Evolutionary conservation across 371 early-diverging fungal genomes (phyloP).

Genomic region (Funneliformis caledonium): DNA sequence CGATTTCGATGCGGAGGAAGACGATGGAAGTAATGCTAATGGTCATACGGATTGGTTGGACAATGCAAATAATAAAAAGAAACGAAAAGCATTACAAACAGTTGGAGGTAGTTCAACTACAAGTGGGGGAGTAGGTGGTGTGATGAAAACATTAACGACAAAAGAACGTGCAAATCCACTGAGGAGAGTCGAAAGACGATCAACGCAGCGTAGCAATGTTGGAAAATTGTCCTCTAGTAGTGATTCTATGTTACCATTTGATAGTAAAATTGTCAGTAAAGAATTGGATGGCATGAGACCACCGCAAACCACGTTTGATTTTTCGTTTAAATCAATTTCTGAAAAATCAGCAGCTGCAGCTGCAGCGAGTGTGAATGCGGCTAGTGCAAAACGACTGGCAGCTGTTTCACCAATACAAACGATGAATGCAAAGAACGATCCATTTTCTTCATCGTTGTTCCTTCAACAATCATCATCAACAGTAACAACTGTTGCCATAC

Average conservation of each 20-base stretch:
- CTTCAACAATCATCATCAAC: neutral
- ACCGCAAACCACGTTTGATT: conserved; percentile 37
- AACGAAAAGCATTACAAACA: conserved; percentile 38
- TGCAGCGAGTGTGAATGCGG: conserved; percentile 33
- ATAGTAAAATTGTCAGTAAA: neutral
- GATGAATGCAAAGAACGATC: conserved; percentile 39
- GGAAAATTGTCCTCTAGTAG: neutral
- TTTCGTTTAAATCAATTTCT: conserved; percentile 35
- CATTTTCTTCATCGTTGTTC: conserved; percentile 30
- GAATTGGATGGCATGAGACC: conserved; percentile 24
- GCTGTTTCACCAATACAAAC: conserved; percentile 36
- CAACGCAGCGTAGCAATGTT: conserved; percentile 12
- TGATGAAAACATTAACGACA: conserved; percentile 18
- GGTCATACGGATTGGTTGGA: conserved; percentile 37
- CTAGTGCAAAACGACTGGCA: conserved; percentile 34
- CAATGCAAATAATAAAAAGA: conserved; percentile 41
- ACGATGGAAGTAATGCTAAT: conserved; percentile 33
- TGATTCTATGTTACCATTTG: neutral
- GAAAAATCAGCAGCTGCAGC: conserved; percentile 27
- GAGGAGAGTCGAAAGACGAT: conserved; percentile 31
- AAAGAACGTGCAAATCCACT: conserved; percentile 39
- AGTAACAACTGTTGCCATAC: neutral
- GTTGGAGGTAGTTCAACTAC: conserved; percentile 30
- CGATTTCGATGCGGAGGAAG: conserved; percentile 39
- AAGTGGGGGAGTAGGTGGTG: conserved; percentile 29